A percentile compares a stretch with the other conserved stretches of the same genome.
Conservation (phyloP, 2,329 filamentous ascomycete species). For the Diplodia seriata region DNA sequence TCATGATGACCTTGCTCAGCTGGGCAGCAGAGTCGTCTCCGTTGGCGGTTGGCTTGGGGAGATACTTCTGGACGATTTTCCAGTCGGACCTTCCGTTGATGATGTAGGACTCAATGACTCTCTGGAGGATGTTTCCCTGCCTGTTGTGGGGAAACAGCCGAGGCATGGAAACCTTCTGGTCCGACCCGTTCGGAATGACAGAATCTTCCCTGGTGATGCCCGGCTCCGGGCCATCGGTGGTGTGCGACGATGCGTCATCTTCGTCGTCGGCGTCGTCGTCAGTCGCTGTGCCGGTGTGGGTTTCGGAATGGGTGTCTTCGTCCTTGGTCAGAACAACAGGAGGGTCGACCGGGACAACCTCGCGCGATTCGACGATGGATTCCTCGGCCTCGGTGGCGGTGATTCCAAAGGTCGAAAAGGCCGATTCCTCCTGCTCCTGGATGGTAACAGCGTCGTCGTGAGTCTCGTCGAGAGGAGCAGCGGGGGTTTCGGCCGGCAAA, state of each 20-base stretch:
- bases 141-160: slow-evolving; percentile 21
- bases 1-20: slow-evolving; percentile 6
- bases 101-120: slow-evolving; percentile 12
- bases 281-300: neutral
- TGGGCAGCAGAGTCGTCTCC: slow-evolving; percentile 15
- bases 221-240: neutral
- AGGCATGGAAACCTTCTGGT: slow-evolving; percentile 14
- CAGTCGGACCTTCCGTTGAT: slow-evolving; percentile 20
- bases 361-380: slow-evolving; percentile 1
- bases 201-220: slow-evolving; percentile 14
- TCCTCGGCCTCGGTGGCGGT: neutral
- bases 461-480: neutral
- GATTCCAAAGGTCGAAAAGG: neutral
- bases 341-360: slow-evolving; percentile 21
- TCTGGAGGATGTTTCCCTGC: slow-evolving; percentile 8
- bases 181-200: slow-evolving; percentile 18
- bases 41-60: slow-evolving; percentile 8
- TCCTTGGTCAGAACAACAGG: slow-evolving; percentile 19
- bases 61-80: slow-evolving; percentile 18
- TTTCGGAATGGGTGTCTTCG: slow-evolving; percentile 12
- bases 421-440: neutral
- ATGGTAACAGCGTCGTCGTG: neutral
- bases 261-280: slow-evolving; percentile 1
- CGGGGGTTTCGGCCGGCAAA: slow-evolving; percentile 12
- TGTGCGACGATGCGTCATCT: slow-evolving; percentile 8